Conservation (phyloP, 176 grass and related monocot genomes). For the Otatea glauca region DNA sequence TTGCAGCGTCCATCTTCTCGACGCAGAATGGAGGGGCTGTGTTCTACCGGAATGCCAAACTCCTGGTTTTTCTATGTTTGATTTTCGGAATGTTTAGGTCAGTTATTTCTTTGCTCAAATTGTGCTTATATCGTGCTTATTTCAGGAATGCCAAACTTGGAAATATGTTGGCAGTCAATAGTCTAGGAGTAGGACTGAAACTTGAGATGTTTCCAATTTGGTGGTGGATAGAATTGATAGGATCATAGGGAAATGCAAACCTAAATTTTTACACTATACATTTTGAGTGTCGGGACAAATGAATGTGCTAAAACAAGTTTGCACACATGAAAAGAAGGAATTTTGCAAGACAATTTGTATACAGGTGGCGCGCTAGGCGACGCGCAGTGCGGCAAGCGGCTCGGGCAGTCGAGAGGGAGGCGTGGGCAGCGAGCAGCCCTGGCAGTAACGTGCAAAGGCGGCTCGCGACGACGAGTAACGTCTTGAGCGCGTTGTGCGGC, state of each 20-base stretch:
- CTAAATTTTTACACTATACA: slow-evolving; percentile 1
- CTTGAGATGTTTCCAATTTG: background rate
- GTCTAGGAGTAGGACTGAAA: background rate
- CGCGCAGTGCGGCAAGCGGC: no score
- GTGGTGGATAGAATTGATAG: background rate
- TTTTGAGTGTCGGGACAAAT: background rate
- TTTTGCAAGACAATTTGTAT: background rate
- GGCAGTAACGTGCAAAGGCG: no score
- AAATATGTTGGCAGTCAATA: background rate
- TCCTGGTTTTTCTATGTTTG: slow-evolving; percentile 76
- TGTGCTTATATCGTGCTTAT: background rate
- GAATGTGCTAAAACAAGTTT: background rate
- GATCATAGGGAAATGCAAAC: background rate
- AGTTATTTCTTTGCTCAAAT: slow-evolving; percentile 30
- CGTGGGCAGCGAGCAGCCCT: no score
- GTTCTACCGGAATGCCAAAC: slow-evolving; percentile 83
- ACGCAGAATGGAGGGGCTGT: slow-evolving; percentile 72
- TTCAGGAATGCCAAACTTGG: no score
- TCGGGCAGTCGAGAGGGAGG: no score
- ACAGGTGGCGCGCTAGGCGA: no score
- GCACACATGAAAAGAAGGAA: background rate
- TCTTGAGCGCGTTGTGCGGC: no score
- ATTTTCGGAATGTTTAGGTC: slow-evolving; percentile 89
- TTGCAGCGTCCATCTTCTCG: slow-evolving; percentile 89
- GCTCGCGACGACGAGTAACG: no score